A percentile compares a stretch with the other conserved stretches of the same genome.
phyloP scores from a whole-genome alignment of 1,284 basidiomycete genomes.

The Bondarzewia mesenterica region DNA sequence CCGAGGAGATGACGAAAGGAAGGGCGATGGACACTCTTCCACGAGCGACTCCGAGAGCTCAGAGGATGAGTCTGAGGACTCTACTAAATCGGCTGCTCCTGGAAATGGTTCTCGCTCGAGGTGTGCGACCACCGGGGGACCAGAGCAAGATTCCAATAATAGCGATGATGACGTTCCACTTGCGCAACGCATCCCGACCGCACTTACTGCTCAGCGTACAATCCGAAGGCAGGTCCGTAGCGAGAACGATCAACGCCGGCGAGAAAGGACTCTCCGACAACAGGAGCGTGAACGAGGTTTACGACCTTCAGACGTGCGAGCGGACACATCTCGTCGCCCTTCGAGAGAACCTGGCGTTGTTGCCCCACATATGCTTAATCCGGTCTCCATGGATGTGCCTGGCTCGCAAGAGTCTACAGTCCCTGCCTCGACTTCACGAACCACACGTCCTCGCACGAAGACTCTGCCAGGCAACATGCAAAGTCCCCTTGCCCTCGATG shows the following conservation, averaged over 20 bases:
- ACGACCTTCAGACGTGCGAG: slow-evolving; percentile 1
- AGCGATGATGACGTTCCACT: slow-evolving; percentile 67
- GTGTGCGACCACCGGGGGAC: neutral
- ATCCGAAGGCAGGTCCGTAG: slow-evolving; percentile 64
- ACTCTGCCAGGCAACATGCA: slow-evolving; percentile 35
- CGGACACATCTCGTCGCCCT: neutral
- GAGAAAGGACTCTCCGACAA: slow-evolving; percentile 33
- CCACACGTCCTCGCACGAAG: slow-evolving; percentile 34
- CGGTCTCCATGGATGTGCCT: neutral
- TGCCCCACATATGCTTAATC: neutral
- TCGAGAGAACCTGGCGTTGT: slow-evolving; percentile 6
- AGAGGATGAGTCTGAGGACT: slow-evolving; percentile 8
- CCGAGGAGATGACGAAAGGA: slow-evolving; percentile 28
- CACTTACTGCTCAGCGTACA: slow-evolving; percentile 68
- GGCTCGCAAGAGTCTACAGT: neutral
- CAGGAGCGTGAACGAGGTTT: slow-evolving; percentile 20
- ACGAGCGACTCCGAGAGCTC: slow-evolving; percentile 8
- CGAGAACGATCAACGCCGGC: slow-evolving; percentile 51
- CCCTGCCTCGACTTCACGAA: slow-evolving; percentile 27
- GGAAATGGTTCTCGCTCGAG: neutral
- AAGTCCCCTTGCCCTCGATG: slow-evolving; percentile 36
- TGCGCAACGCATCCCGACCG: slow-evolving; percentile 69
- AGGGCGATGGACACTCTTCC: slow-evolving; percentile 17
- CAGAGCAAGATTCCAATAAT: slow-evolving; percentile 14
- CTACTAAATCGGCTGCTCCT: too few species aligned